Base-by-base conservation (phyloP, 2,329 filamentous ascomycete genomes). In the Cordyceps cateniannulata region DNA sequence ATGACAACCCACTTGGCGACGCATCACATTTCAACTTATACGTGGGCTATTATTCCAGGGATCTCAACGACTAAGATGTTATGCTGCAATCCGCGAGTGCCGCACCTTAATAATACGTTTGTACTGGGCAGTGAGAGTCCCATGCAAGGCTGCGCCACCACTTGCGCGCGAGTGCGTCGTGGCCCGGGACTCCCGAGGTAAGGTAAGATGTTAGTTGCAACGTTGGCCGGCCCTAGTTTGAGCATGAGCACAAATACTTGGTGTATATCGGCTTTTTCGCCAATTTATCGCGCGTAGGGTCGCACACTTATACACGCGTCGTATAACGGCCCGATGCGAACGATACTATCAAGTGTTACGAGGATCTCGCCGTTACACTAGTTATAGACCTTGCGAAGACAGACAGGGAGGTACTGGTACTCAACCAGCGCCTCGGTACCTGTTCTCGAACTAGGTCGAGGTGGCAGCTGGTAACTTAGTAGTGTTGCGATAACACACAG, bases 241-340 rank as follows among this genome's bases (percentile, higher is more conserved):
- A 42, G 14, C 38, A 24, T 40, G 32, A 22, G 18, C 45, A 50
- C 55, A 40, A 22, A 35, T 35, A 35, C 12, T 35, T 35, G 12
- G 8, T 35, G 8, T 35, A 35, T 35, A 35, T 35, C 27, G 27
- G 27, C 27, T 29, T 29, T n/a, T 42, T 58, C 24, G 47, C 12
- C 45, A 59, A 51, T 50, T 51, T 59, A 16, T 50, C n/a, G 6
- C 24, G 29, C 14, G 3, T 18, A 50, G 22, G 16, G 55, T 59
- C 22, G 12, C 24, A 48, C 54, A 25, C 14, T n/a, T 14, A 27
- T 42, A 58, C 20, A 44, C n/a, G 32, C 54, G n/a, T 29, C 47
- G 24, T 24, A 59, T 42, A 59, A 50, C 55, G 55, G 55, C 25
- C 55, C 55, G 55, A 59, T 59, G 55, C 45, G 47, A 59, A 51